A percentile compares a stretch with the other conserved stretches of the same genome.
Conservation (phyloP, 2,329 filamentous ascomycete genomes). For the Diaporthe sp. region DNA sequence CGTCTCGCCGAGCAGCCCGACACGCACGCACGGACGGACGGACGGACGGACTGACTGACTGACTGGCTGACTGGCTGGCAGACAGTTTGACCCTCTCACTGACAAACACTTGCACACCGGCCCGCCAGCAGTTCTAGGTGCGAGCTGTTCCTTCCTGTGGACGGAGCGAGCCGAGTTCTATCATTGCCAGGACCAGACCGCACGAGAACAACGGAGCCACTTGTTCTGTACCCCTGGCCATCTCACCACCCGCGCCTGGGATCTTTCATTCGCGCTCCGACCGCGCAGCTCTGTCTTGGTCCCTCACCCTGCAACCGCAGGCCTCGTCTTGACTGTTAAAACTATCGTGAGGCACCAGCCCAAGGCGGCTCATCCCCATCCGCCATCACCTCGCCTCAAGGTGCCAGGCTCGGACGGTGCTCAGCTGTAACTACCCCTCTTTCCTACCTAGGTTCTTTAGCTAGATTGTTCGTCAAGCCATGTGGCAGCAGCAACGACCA, state of each 20-base stretch:
- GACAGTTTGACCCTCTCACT: background rate
- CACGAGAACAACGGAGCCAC: constrained; percentile 9
- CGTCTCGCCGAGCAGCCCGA: constrained; percentile 10
- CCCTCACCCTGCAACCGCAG: constrained; percentile 26
- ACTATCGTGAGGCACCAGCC: constrained; percentile 11
- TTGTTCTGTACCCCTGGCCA: constrained; percentile 10
- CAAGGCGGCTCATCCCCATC: background rate
- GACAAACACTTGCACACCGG: constrained; percentile 1
- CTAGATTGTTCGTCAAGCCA: constrained; percentile 22
- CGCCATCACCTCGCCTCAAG: background rate
- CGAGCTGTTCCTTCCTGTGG: background rate
- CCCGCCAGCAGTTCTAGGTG: background rate
- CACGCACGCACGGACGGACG: background rate
- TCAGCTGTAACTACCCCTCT: constrained; percentile 36
- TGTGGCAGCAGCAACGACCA: constrained; percentile 9
- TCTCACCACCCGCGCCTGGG: constrained; percentile 20
- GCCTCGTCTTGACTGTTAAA: constrained; percentile 25
- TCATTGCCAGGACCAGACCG: constrained; percentile 10
- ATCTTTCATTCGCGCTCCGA: constrained; percentile 8
- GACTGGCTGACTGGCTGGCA: constrained; percentile 1
- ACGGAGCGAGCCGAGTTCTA: constrained; percentile 13
- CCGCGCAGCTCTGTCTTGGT: constrained; percentile 17
- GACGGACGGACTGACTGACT: background rate
- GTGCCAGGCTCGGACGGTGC: constrained; percentile 6
- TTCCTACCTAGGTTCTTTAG: constrained; percentile 28